phyloP scores from a whole-genome alignment of 495 filamentous ascomycete genomes.

The Amorphotheca resinae region DNA sequence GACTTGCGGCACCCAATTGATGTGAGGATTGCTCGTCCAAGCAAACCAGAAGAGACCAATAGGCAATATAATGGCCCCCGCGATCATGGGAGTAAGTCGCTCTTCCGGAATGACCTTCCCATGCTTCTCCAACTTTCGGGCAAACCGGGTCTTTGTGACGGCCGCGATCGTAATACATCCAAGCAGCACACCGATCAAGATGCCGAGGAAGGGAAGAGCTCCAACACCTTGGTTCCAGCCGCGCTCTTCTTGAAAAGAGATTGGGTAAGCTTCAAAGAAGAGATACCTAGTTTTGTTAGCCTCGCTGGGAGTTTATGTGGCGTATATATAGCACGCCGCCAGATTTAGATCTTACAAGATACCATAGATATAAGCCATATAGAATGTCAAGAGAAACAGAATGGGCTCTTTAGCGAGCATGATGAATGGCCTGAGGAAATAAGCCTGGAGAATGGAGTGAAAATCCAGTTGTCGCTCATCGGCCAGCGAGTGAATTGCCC shows the following conservation, averaged over 20 bases:
- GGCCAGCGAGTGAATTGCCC: conserved; percentile 13
- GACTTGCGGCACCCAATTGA: conserved; percentile 58
- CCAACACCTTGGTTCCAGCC: conserved; percentile 56
- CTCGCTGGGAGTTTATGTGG: too few relatives aligned
- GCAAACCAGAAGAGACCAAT: conserved; percentile 57
- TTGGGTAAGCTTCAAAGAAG: conserved; percentile 59
- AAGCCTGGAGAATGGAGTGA: conserved; percentile 10
- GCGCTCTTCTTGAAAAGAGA: conserved; percentile 61
- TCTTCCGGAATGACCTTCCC: conserved; percentile 49
- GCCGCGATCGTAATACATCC: conserved; percentile 30
- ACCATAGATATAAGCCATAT: conserved; percentile 40
- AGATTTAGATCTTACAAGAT: too few relatives aligned
- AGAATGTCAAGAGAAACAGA: conserved; percentile 58
- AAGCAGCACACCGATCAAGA: conserved; percentile 52
- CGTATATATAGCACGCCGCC: too few relatives aligned
- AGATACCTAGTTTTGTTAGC: too few relatives aligned
- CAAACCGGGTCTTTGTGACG: conserved; percentile 40
- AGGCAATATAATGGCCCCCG: conserved; percentile 51
- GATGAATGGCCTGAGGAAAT: conserved; percentile 10
- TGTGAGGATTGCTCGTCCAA: conserved; percentile 54
- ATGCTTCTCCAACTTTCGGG: conserved; percentile 35
- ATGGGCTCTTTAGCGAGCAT: conserved; percentile 61
- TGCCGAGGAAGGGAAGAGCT: conserved; percentile 66
- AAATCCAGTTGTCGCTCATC: conserved; percentile 10
- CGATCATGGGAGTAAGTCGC: conserved; percentile 82